phyloP scores from a whole-genome alignment of 345 rosid genomes.

The Rhodomyrtus tomentosa region DNA sequence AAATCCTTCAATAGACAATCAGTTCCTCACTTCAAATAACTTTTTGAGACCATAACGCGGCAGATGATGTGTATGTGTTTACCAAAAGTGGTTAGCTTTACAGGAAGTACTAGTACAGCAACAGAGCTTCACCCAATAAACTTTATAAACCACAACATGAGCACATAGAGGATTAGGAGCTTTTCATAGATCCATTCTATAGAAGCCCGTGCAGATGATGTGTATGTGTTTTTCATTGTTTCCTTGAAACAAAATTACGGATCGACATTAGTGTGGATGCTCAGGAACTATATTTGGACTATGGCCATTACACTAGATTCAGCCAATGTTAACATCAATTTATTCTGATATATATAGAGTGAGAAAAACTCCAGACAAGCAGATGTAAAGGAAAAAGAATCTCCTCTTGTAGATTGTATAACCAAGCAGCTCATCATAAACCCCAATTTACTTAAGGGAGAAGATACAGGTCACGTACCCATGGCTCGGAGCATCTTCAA shows the following conservation, averaged over 20 bases:
- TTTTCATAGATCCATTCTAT: not conserved
- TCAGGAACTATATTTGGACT: not conserved
- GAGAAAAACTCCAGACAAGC: not conserved
- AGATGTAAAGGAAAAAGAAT: not conserved
- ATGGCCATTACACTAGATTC: not conserved
- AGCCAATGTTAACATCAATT: not conserved
- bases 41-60: not conserved
- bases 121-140: not conserved
- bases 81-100: not conserved
- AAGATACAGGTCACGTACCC: slow-evolving; percentile 19
- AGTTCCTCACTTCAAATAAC: not conserved
- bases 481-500: slow-evolving; percentile 58
- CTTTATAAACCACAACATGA: not conserved
- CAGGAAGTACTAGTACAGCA: not conserved
- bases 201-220: not conserved
- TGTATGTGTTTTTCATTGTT: not conserved
- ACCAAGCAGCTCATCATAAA: not conserved
- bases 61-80: too few relatives aligned
- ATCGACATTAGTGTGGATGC: not conserved
- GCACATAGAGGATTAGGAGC: not conserved
- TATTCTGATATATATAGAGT: too few relatives aligned
- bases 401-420: not conserved
- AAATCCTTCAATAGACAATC: not conserved
- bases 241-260: not conserved
- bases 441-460: not conserved